Evolutionary conservation across 2,329 filamentous ascomycete species (phyloP), one percentile per base, ranked within the genome.

Genomic region (Colletotrichum spaethianum): DNA sequence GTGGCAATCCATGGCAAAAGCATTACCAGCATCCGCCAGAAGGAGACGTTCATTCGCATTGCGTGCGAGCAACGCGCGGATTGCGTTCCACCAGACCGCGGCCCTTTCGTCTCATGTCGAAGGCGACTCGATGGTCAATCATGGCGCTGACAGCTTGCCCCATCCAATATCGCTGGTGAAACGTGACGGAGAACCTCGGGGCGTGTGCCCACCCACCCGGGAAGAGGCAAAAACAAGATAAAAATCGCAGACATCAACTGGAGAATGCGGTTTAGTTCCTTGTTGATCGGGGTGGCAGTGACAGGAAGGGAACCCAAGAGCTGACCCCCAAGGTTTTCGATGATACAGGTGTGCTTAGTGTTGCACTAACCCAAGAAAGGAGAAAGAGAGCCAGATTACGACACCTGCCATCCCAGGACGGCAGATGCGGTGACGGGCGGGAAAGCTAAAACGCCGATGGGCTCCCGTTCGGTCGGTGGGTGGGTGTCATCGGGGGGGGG

Each of bases 351-450:
- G 63, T 44, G 28, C 57, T 36, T 20, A 23, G 28, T 46, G 8
- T 31, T 33, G 18, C 33, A 38, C 33, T 48, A 23, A 28, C 14
- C 4, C 3, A 50, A 4, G 46, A 50, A 8, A 52, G 3, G 50
- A 18, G 9, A 9, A 9, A 9, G 20, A 16, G 20, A 9, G n/a
- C 14, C 31, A 50, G 8, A 38, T 23, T 36, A 42, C 48, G 57
- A 71, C 63, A 71, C 50, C 66, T 71, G 57, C 64, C 68, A 71
- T 71, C 68, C 68, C 68, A 71, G 68, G 55, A 53, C 63, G 20
- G 23, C n/a, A 64, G 57, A 62, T 57, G 52, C 68, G 57, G 63
- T 63, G 68, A 57, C 63, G 44, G 68, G 48, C 20, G 60, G n/a
- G 31, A n/a, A 18, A 63, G 38, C 26, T 68, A 64, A 68, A 63